A percentile compares a stretch with the other conserved stretches of the same genome.
phyloP scores from a whole-genome alignment of 306 rosid species.

The Acmispon strigosus region DNA sequence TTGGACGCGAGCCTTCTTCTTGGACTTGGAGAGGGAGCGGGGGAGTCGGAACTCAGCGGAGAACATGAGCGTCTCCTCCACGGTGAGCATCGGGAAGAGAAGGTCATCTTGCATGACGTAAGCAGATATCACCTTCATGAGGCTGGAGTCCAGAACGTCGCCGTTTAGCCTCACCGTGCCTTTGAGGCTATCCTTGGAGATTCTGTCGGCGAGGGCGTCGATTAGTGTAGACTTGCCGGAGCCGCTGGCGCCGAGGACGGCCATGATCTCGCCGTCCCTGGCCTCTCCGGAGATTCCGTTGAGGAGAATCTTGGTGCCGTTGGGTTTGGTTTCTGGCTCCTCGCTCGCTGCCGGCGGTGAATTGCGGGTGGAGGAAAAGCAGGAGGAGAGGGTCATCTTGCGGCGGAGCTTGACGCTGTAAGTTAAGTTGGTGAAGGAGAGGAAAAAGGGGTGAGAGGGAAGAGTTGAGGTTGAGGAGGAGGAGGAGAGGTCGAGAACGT shows the following conservation, averaged over 20 bases:
- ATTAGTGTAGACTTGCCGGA: constrained; percentile 88
- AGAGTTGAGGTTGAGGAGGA: constrained; percentile 1
- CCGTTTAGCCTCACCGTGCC: constrained; percentile 56
- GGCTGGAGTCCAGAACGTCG: constrained; percentile 50
- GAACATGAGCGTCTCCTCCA: constrained; percentile 90
- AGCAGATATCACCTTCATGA: constrained; percentile 70
- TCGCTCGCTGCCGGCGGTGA: background rate
- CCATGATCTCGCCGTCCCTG: constrained; percentile 87
- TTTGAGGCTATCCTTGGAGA: constrained; percentile 65
- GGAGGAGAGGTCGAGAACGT: constrained; percentile 18
- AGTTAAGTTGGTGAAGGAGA: constrained; percentile 58
- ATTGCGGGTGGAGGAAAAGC: background rate
- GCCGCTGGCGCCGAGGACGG: constrained; percentile 90
- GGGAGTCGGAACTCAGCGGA: constrained; percentile 87
- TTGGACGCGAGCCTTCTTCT: constrained; percentile 67
- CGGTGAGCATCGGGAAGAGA: constrained; percentile 89
- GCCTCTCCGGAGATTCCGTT: constrained; percentile 82
- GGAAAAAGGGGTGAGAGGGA: constrained; percentile 47
- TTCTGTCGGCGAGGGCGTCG: constrained; percentile 79
- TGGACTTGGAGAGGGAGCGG: constrained; percentile 65
- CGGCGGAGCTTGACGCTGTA: constrained; percentile 54
- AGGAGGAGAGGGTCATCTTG: constrained; percentile 28
- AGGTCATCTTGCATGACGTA: constrained; percentile 98
- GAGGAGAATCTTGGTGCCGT: constrained; percentile 44
- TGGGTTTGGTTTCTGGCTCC: background rate